A percentile compares a stretch with the other conserved stretches of the same genome.
Evolutionary conservation across 768 basidiomycete genomes (phyloP).

Genomic region (Russula sp.): DNA sequence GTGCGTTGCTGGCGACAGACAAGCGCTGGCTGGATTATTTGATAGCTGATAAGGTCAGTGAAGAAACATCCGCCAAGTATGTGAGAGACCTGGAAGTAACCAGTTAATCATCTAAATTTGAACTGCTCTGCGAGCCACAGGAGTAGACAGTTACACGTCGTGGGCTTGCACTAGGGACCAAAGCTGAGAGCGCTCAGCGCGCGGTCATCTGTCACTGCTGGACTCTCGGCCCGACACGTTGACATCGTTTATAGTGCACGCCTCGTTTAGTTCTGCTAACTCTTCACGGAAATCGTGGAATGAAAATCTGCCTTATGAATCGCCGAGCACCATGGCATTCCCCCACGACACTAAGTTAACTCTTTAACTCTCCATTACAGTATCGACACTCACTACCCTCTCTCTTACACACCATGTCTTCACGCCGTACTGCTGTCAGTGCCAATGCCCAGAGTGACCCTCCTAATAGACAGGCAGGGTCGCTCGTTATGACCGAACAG

Average conservation of each 20-base stretch:
- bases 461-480: background rate
- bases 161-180: too few species aligned
- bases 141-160: too few species aligned
- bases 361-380: background rate
- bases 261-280: background rate
- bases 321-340: background rate
- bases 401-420: background rate
- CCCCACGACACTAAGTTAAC: background rate
- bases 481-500: conserved; percentile 6
- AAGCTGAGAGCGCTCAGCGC: too few species aligned
- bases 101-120: background rate
- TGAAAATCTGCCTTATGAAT: background rate
- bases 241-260: background rate
- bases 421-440: background rate
- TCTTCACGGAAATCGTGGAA: background rate
- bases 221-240: background rate
- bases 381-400: background rate
- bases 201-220: too few species aligned
- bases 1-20: background rate
- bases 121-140: too few species aligned
- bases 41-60: background rate
- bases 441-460: background rate
- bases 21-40: background rate
- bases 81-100: background rate
- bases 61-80: background rate